Evolutionary conservation across 805 yeast genomes (phyloP).

Genomic region (Saturnispora kantuleensis): DNA sequence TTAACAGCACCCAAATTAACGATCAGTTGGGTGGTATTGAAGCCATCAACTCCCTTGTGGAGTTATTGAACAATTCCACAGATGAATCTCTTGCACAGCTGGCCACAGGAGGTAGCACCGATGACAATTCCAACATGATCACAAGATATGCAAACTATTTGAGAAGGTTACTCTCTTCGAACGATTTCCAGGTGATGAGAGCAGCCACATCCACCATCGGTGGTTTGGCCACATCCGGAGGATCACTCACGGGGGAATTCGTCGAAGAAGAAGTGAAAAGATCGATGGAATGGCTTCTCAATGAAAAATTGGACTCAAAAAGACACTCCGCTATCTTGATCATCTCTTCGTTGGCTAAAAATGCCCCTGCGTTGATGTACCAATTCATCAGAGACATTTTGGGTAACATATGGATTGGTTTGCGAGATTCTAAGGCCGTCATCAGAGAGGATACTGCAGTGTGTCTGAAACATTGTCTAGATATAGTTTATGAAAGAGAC

Average conservation of each 20-base stretch:
- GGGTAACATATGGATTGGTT: constrained; percentile 78
- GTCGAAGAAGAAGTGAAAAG: constrained; percentile 87
- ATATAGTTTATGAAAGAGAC: constrained; percentile 74
- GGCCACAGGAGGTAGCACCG: constrained; percentile 30
- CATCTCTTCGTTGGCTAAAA: constrained; percentile 72
- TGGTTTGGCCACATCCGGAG: constrained; percentile 80
- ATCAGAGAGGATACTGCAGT: constrained; percentile 80
- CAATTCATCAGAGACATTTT: constrained; percentile 69
- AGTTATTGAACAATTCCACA: constrained; percentile 61
- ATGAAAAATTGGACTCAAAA: constrained; percentile 77
- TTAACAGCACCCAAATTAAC: constrained; percentile 60
- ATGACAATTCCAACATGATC: constrained; percentile 79
- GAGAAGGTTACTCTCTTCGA: constrained; percentile 68
- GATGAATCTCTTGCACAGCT: constrained; percentile 25
- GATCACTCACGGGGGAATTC: constrained; percentile 80
- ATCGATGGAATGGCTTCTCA: constrained; percentile 83
- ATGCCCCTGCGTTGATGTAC: constrained; percentile 77
- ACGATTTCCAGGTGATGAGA: constrained; percentile 75
- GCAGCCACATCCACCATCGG: constrained; percentile 84
- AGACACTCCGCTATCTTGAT: constrained; percentile 87
- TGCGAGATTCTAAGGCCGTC: constrained; percentile 65
- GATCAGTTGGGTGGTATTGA: constrained; percentile 85
- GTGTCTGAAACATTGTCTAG: constrained; percentile 67
- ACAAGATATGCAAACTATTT: constrained; percentile 87
- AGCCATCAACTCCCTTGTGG: constrained; percentile 82